phyloP scores from a whole-genome alignment of 176 grass and related monocot genomes.

The Ensete glaucum region DNA sequence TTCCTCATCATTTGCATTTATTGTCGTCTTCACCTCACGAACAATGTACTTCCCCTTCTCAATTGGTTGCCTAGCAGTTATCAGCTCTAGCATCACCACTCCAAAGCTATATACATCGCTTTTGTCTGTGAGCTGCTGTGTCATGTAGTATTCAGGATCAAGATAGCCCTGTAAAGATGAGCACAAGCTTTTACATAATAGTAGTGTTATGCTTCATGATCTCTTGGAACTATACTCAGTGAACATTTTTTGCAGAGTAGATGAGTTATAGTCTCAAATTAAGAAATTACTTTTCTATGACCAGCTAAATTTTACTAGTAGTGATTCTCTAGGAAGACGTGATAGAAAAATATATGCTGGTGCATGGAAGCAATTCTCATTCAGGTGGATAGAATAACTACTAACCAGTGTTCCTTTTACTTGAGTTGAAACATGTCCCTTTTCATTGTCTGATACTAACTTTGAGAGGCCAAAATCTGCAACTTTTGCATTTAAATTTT shows the following conservation, averaged over 20 bases:
- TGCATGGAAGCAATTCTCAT: no score
- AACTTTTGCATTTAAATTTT: slow-evolving; percentile 69
- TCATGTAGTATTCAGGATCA: slow-evolving; percentile 96
- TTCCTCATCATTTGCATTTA: slow-evolving; percentile 44
- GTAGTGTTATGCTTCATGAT: no score
- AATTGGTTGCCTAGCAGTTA: slow-evolving; percentile 59
- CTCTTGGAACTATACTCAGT: no score
- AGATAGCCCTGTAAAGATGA: slow-evolving; percentile 51
- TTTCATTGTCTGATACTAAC: slow-evolving; percentile 44
- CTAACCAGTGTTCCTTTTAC: slow-evolving; percentile 81
- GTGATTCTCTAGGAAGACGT: no score
- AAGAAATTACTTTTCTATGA: no score
- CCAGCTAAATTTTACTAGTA: no score
- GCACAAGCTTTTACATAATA: not conserved
- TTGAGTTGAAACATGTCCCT: slow-evolving; percentile 74
- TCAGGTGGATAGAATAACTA: not conserved
- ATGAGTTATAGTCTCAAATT: no score
- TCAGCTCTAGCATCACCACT: slow-evolving; percentile 65
- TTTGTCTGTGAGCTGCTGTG: slow-evolving; percentile 65
- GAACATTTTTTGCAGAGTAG: not conserved
- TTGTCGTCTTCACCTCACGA: slow-evolving; percentile 42
- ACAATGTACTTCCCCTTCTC: slow-evolving; percentile 80
- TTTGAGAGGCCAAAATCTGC: slow-evolving; percentile 88
- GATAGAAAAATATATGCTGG: no score
- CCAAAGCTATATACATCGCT: slow-evolving; percentile 86